phyloP scores from a whole-genome alignment of 371 early-diverging fungal genomes.

The Saksenaea vasiformis region DNA sequence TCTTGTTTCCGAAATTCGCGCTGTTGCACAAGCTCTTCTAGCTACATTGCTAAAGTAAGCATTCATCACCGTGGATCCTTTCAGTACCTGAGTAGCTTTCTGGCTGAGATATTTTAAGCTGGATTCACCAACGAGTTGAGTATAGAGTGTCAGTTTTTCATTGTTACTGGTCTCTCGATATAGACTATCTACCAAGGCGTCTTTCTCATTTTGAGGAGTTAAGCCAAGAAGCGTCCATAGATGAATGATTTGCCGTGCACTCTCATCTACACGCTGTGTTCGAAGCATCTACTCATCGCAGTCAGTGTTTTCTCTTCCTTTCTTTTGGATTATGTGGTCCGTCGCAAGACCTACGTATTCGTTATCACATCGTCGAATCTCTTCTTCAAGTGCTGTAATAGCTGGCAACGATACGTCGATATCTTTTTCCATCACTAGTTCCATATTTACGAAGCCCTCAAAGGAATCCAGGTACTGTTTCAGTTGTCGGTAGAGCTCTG shows the following conservation, averaged over 20 bases:
- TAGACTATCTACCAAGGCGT: slow-evolving; percentile 19
- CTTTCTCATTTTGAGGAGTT: slow-evolving; percentile 17
- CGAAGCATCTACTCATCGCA: slow-evolving; percentile 9
- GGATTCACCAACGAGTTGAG: slow-evolving; percentile 18
- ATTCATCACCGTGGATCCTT: background rate
- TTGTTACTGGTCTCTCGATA: slow-evolving; percentile 12
- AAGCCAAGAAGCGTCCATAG: slow-evolving; percentile 22
- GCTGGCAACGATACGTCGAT: slow-evolving; percentile 42
- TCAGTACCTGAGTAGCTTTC: slow-evolving; percentile 17
- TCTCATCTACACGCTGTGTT: slow-evolving; percentile 11
- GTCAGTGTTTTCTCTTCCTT: background rate
- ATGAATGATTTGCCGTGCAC: slow-evolving; percentile 13
- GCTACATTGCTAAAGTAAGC: slow-evolving; percentile 7
- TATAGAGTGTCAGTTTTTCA: slow-evolving; percentile 19
- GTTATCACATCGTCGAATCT: slow-evolving; percentile 34
- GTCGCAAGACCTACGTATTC: slow-evolving; percentile 33
- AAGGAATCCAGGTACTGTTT: slow-evolving; percentile 14
- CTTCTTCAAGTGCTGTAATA: slow-evolving; percentile 39
- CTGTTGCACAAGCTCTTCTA: slow-evolving; percentile 32
- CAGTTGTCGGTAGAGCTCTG: slow-evolving; percentile 27
- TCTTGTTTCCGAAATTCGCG: slow-evolving; percentile 41
- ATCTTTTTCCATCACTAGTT: slow-evolving; percentile 20
- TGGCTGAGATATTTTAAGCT: slow-evolving; percentile 15
- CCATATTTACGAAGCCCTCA: slow-evolving; percentile 31
- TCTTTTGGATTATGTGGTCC: background rate